Base-by-base conservation (phyloP, 768 basidiomycete species). In the Amanita pseudoporphyria region DNA sequence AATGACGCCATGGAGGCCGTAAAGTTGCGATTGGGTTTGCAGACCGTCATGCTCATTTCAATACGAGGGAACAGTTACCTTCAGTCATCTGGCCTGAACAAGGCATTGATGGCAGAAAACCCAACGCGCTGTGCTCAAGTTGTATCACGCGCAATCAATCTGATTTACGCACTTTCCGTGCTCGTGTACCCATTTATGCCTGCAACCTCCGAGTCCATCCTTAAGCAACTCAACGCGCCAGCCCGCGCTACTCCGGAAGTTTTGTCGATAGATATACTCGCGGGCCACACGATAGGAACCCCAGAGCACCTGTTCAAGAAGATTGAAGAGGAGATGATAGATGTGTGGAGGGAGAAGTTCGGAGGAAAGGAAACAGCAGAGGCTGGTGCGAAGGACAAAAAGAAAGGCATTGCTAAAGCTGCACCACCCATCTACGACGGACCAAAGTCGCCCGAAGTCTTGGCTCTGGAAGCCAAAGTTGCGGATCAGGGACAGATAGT, bases 151-250 rank as follows among this genome's bases (percentile, higher is more conserved):
- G 87, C 93, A 22, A 66, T 92, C 64, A 97, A 97, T 69, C 71
- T 99, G 56, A 95, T 98, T 63, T 98, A 96, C 63, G 68, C 83
- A 32, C 74, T 99, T 50, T 86, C 90, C 10, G 84, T 81, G 24
- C 71, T 96, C 57, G 67, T 91, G 55, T 85, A 93, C 62, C 95
- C 96, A 0, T 99, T 91, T 81, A 97, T 99, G 93, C 96, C 96
- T 35, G 75, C 82, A 10, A 95, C 89, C 0, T 82, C 86, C 31
- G 79, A 78, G 21, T 72, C 81, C 2, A 93, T 99, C 56, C 73
- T 95, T 47, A 59, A 64, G 16, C 96, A 99, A 60, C 77, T 98
- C 54, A 90, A 96, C 60, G 93, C 92, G 0, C 92, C 92, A 1
- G 76, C 85, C 4, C 82, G 95, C 28, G 71, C 76, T 7, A 82